Evolutionary conservation across 805 yeast genomes (phyloP).

Genomic region (Zygotorulaspora florentina): DNA sequence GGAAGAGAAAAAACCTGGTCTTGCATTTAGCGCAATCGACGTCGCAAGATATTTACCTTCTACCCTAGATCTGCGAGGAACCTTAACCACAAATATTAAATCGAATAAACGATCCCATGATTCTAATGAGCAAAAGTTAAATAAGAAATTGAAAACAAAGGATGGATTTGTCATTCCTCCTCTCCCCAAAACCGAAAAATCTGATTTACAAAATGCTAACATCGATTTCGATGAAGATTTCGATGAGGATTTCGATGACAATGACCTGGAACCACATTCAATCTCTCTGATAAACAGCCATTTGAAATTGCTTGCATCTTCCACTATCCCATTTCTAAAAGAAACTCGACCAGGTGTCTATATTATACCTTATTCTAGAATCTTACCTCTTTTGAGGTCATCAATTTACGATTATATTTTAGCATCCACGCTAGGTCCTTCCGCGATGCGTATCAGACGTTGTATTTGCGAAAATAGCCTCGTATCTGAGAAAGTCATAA

Average conservation of each 20-base stretch:
- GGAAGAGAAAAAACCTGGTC: conserved; percentile 35
- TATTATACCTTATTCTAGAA: conserved; percentile 57
- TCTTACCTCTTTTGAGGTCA: conserved; percentile 45
- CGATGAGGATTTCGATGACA: conserved; percentile 37
- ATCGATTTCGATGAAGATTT: conserved; percentile 27
- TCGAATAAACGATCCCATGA: conserved; percentile 35
- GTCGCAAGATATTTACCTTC: conserved; percentile 40
- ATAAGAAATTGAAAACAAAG: conserved; percentile 43
- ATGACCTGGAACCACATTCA: conserved; percentile 31
- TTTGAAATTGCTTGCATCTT: conserved; percentile 54
- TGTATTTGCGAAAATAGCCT: conserved; percentile 67
- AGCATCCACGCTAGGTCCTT: conserved; percentile 58
- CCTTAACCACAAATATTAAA: conserved; percentile 42
- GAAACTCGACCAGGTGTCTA: conserved; percentile 54
- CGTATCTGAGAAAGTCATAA: conserved; percentile 80
- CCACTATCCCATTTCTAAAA: conserved; percentile 54
- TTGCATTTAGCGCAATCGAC: conserved; percentile 43
- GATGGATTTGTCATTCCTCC: conserved; percentile 34
- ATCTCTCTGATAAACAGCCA: conserved; percentile 52
- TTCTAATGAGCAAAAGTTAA: conserved; percentile 16
- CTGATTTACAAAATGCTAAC: conserved; percentile 27
- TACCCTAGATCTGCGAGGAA: conserved; percentile 42
- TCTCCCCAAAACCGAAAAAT: conserved; percentile 27
- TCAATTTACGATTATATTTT: conserved; percentile 53
- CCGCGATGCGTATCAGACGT: conserved; percentile 68